Evolutionary conservation across 441 rosid genomes (phyloP), one percentile per base, ranked within the genome.

Genomic region (Jatropha multifida): DNA sequence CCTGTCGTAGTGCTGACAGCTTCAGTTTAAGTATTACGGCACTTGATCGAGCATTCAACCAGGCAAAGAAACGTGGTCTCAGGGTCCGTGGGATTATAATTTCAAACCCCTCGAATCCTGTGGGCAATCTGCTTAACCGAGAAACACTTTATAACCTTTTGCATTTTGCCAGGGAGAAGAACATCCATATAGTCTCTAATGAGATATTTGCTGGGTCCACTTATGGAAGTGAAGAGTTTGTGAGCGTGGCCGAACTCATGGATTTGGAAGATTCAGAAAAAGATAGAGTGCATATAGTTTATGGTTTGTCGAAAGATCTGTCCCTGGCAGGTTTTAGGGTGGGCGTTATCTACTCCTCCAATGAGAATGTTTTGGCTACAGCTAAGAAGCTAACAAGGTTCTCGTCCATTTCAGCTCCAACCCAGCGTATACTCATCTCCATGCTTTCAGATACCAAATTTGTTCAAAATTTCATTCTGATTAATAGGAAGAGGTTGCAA

Each of bases 161-260:
- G 59, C 90, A 91, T 84, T 94, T 93, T 75, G 99, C 97, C 26
- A 88, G 89, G 5, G 97, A 89, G 83, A 94, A 87, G 83, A 94
- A 93, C 87, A 87, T 92, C 76, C 97, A 94, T 74, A 75, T 94
- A 13, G 81, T 93, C 75, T 90, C 87, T 59, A 89, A 93, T 48
- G 99, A 94, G 81, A 71, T 90, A 76, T 84, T 91, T 41, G 96
- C 83, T 38, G 89, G 94, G 13, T 89, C 90, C 5, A 80, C 90
- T 68, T 82, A 86, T 59, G 92, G 89, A 75, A 78, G 32, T 64
- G 90, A 82, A 66, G 90, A 87, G 82, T 91, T 93, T 80, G 87
- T 89, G 58, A 93, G 97, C 86, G 83, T 89, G 86, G 91, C 94
- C 17, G 88, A 93, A 69, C 81, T 94, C 76, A 77, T 88, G 18